Base-by-base conservation (phyloP, 179 eudicot genomes). In the Nepenthes alata region DNA sequence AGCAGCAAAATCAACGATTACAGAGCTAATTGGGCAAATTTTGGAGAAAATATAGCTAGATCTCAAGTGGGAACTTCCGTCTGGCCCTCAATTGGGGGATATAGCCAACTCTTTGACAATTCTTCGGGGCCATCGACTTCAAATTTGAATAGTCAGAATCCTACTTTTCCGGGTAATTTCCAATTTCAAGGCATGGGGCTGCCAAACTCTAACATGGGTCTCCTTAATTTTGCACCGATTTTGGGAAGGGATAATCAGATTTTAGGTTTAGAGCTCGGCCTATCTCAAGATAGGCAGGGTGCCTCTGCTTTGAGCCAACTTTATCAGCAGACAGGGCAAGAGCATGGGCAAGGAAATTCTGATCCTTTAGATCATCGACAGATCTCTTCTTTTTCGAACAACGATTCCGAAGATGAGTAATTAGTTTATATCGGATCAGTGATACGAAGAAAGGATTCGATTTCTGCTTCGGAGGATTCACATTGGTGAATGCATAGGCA, bases 211-310 rank as follows among this genome's bases (percentile, higher is more conserved):
- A 77, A 77, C 53, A 77, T 77, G 78, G 78, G 81, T 44, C 16
- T 78, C 8, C 63, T 78, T 14, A 78, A 74, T 65, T 74, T 78
- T 65, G 70, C 74, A 5, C 81, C 81, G 47, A 71, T 78, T 65
- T 71, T 78, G 69, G 65, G 68, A 0, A 54, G 81, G n/a, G 78
- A 76, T 2, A 49, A 59, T 65, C 78, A 74, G 57, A 48, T 74
- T 61, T 66, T 78, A 6, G 81, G 76, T 7, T 62, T 78, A 13
- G 76, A 78, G 47, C 68, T 78, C 13, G 82, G 76, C 8, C 60
- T 78, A 25, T 71, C 82, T 14, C 82, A 78, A 56, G 73, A 78
- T 2, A 78, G 74, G 2, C 77, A 72, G 47, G 77, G 81, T 47
- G 67, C 70, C 58, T 57, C 68, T 61, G 72, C 58, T 3, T 35